Evolutionary conservation across 2,329 filamentous ascomycete species (phyloP).

Genomic region (Myriosclerotinia curreyana): DNA sequence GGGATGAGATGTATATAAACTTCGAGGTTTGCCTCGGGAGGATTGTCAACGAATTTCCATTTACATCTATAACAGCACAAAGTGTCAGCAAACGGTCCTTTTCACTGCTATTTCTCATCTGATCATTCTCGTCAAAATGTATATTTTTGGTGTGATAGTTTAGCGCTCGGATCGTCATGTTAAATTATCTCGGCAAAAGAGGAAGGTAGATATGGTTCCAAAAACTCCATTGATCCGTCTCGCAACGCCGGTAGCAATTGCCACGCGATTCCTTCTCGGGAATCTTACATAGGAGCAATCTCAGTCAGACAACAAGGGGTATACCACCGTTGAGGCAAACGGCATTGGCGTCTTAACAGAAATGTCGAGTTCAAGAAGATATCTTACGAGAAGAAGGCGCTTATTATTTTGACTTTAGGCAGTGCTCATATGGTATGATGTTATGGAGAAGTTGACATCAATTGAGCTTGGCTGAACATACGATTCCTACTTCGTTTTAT

Average conservation of each 20-base stretch:
- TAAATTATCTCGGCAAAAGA: not conserved
- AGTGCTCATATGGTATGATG: not conserved
- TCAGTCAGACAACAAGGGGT: not conserved
- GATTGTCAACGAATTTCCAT: not conserved
- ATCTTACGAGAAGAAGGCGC: constrained; percentile 4
- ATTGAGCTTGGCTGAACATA: not conserved
- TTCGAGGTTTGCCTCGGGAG: not conserved
- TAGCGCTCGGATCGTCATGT: not conserved
- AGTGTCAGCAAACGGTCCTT: not conserved
- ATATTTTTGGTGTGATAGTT: not conserved
- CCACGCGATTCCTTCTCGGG: not conserved
- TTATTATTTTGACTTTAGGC: not conserved
- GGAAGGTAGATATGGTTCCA: not conserved
- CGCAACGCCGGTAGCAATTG: constrained; percentile 1
- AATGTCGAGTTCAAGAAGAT: not conserved
- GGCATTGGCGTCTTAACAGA: not conserved
- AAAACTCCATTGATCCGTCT: constrained; percentile 16
- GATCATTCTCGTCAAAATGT: not conserved
- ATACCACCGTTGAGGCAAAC: not conserved
- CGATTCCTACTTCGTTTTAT: not conserved
- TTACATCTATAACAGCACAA: not conserved
- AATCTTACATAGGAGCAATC: not conserved
- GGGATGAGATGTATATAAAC: constrained; percentile 8
- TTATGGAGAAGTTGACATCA: not conserved
- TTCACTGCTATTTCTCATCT: not conserved